Evolutionary conservation across 2,329 filamentous ascomycete species (phyloP).

Genomic region (Cladosporium sp.): DNA sequence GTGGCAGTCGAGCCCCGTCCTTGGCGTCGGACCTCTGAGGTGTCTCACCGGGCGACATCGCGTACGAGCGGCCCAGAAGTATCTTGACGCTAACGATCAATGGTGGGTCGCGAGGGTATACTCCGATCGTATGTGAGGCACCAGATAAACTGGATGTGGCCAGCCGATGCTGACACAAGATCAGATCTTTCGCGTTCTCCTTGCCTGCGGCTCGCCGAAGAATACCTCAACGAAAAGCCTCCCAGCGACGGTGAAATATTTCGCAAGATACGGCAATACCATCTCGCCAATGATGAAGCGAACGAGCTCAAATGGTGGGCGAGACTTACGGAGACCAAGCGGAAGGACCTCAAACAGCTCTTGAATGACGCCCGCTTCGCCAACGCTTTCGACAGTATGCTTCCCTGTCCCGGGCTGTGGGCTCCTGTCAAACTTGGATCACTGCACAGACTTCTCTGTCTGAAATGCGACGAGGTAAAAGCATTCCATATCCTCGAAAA

Average conservation of each 20-base stretch:
- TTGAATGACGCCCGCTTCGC: slow-evolving; percentile 19
- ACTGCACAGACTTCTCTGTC: slow-evolving; percentile 23
- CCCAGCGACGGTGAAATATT: slow-evolving; percentile 24
- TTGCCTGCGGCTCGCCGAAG: slow-evolving; percentile 12
- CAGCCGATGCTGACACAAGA: not conserved
- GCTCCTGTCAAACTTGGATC: slow-evolving; percentile 22
- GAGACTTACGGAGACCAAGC: slow-evolving; percentile 24
- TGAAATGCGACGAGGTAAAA: slow-evolving; percentile 26
- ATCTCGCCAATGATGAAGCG: slow-evolving; percentile 3
- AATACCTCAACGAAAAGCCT: slow-evolving; percentile 22
- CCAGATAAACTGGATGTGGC: not conserved
- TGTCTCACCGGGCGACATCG: slow-evolving; percentile 24
- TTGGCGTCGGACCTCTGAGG: not conserved
- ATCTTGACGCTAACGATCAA: slow-evolving; percentile 20
- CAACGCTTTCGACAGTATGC: slow-evolving; percentile 22
- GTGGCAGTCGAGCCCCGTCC: not conserved
- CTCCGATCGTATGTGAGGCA: slow-evolving; percentile 17
- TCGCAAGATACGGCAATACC: slow-evolving; percentile 21
- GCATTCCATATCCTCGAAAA: too few species aligned
- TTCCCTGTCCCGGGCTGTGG: slow-evolving; percentile 25
- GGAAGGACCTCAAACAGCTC: slow-evolving; percentile 25
- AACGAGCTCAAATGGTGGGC: slow-evolving; percentile 25
- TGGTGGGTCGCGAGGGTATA: slow-evolving; percentile 25
- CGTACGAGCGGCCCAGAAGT: slow-evolving; percentile 20
- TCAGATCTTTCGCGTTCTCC: not conserved